phyloP scores from a whole-genome alignment of 2,329 filamentous ascomycete genomes.

The Domatiomyces globalis region DNA sequence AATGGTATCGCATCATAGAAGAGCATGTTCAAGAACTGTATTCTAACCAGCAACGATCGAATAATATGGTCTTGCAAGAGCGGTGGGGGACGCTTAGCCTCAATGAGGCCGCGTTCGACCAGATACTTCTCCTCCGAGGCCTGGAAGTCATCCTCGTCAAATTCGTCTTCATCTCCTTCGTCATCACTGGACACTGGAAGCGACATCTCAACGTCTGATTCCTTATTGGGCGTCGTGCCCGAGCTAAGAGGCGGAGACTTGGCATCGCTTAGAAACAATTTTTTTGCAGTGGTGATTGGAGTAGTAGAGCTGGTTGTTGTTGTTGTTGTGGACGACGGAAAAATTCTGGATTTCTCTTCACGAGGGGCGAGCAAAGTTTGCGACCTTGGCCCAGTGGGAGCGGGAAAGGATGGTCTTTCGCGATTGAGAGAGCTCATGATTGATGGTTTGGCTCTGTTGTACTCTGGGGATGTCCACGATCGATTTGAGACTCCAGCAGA shows the following conservation, averaged over 20 bases:
- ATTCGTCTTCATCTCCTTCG: slow-evolving; percentile 26
- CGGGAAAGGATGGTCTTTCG: slow-evolving; percentile 3
- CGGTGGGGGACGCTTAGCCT: slow-evolving; percentile 29
- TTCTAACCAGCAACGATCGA: slow-evolving; percentile 28
- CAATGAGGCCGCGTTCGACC: slow-evolving; percentile 30
- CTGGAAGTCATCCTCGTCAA: slow-evolving; percentile 35
- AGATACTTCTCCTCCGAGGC: slow-evolving; percentile 32
- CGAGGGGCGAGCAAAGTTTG: slow-evolving; percentile 4
- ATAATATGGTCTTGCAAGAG: slow-evolving; percentile 30
- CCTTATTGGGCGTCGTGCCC: not conserved
- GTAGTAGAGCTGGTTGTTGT: not conserved
- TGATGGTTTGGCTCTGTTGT: slow-evolving; percentile 13
- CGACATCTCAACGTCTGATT: slow-evolving; percentile 16
- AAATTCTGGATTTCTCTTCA: slow-evolving; percentile 6
- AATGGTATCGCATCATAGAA: slow-evolving; percentile 22
- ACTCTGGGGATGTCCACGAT: slow-evolving; percentile 13
- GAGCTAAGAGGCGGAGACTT: not conserved
- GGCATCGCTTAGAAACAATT: not conserved
- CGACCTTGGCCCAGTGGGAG: slow-evolving; percentile 11
- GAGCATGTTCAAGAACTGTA: slow-evolving; percentile 32
- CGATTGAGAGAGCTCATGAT: slow-evolving; percentile 12
- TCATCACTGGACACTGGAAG: slow-evolving; percentile 25
- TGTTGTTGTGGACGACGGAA: slow-evolving; percentile 1
- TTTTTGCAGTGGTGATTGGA: not conserved
- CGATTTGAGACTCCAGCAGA: slow-evolving; percentile 5